Percentiles rank a stretch among this genome's conserved stretches.
These are phyloP conservation scores for Salix udensis DNA, from an alignment of 345 rosid genomes.

Conservation along the genomic window DNA sequence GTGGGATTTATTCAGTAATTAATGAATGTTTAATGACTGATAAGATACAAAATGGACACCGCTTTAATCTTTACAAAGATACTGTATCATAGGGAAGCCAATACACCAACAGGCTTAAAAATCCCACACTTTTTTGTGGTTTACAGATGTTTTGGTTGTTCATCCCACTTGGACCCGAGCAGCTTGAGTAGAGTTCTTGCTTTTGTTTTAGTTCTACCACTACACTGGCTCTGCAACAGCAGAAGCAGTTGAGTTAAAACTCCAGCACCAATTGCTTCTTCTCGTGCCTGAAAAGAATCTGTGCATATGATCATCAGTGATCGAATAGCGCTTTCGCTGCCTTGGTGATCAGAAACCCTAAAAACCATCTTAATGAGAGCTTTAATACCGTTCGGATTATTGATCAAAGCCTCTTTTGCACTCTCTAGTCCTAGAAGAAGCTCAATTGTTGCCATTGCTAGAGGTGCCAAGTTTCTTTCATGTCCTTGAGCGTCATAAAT, in stretches of 20 bases:
- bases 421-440: slow-evolving; percentile 28
- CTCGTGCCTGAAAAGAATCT: slow-evolving; percentile 43
- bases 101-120: neutral
- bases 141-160: slow-evolving; percentile 19
- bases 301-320: slow-evolving; percentile 40
- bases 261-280: slow-evolving; percentile 43
- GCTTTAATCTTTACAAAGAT: slow-evolving; percentile 7
- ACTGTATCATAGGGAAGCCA: neutral
- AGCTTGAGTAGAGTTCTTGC: slow-evolving; percentile 50
- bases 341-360: slow-evolving; percentile 56
- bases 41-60: slow-evolving; percentile 4
- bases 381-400: slow-evolving; percentile 29
- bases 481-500: slow-evolving; percentile 27
- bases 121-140: neutral
- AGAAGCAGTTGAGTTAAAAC: slow-evolving; percentile 46
- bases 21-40: neutral
- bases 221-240: slow-evolving; percentile 62
- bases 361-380: slow-evolving; percentile 54
- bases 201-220: slow-evolving; percentile 43
- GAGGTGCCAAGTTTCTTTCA: slow-evolving; percentile 24
- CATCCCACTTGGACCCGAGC: slow-evolving; percentile 42
- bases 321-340: slow-evolving; percentile 49
- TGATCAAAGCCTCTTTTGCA: slow-evolving; percentile 35
- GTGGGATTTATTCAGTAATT: neutral
- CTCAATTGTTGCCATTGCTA: slow-evolving; percentile 42